A percentile compares a stretch with the other conserved stretches of the same genome.
These are phyloP conservation scores for Gymnopus androsaceus DNA, from an alignment of 1,284 basidiomycete genomes.

Conservation along the genomic window DNA sequence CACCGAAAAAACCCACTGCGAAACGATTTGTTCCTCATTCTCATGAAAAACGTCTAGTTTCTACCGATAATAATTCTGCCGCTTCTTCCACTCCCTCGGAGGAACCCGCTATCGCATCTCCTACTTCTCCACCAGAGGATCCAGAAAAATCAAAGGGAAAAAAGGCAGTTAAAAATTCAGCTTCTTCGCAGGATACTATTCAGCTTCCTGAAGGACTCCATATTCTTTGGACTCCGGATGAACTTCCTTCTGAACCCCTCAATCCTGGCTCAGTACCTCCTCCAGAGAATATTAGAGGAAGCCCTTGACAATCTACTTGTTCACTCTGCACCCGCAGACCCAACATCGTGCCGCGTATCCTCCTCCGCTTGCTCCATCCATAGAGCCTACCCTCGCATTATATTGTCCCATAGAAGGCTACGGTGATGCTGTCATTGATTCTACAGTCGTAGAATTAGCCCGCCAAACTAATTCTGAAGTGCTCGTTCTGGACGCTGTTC, in stretches of 20 bases:
- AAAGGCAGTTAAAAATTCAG: slow-evolving; percentile 31
- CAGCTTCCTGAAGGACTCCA: slow-evolving; percentile 56
- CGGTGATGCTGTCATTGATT: slow-evolving; percentile 70
- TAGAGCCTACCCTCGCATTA: slow-evolving; percentile 77
- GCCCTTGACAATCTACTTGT: slow-evolving; percentile 73
- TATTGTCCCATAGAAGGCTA: slow-evolving; percentile 88
- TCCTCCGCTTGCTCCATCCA: slow-evolving; percentile 47
- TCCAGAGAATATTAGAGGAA: slow-evolving; percentile 65
- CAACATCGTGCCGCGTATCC: slow-evolving; percentile 72
- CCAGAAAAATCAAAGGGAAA: slow-evolving; percentile 47
- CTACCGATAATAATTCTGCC: slow-evolving; percentile 14
- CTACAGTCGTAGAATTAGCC: slow-evolving; percentile 77
- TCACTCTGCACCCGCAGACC: slow-evolving; percentile 74
- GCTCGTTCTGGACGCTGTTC: slow-evolving; percentile 76
- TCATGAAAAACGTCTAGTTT: slow-evolving; percentile 8
- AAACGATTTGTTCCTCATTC: slow-evolving; percentile 15
- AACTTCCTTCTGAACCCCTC: slow-evolving; percentile 26
- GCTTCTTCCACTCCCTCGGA: slow-evolving; percentile 19
- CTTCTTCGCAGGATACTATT: slow-evolving; percentile 34
- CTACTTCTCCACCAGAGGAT: slow-evolving; percentile 35
- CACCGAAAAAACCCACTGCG: slow-evolving; percentile 34
- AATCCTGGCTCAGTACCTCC: slow-evolving; percentile 42
- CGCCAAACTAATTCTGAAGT: slow-evolving; percentile 74
- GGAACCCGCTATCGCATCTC: slow-evolving; percentile 13
- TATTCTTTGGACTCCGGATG: slow-evolving; percentile 65